Evolutionary conservation across 2,329 filamentous ascomycete species (phyloP), one percentile per base, ranked within the genome.

Genomic region (Karstenula rhodostoma): DNA sequence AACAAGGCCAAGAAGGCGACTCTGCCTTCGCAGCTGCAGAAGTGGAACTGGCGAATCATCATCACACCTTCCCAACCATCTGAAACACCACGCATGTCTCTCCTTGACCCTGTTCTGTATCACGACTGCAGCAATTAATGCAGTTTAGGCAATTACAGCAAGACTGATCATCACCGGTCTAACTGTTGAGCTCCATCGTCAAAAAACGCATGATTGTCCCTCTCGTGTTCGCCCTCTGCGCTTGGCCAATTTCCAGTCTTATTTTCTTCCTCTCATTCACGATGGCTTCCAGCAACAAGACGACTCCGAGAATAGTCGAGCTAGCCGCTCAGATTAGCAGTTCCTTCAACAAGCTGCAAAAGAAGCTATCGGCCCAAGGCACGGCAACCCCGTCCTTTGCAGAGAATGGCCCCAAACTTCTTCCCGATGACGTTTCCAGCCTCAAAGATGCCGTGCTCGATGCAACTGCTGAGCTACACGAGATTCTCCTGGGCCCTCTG

Each of bases 381-480:
- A n/a, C 29, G 42, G 25, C 63, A 4, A 61, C 43, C 42, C 63
- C 63, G 33, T 65, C 63, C 0, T 65, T 65, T 57, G 56, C 42
- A n/a, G 63, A 65, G 52, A 46, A 59, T 32, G 25, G 43, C 22
- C 56, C 58, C n/a, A 47, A 50, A 15, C 8, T 6, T 15, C 35
- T 57, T 13, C 63, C 63, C 2, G 44, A 40, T 5, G 37, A 63
- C 33, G 58, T 63, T 32, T 54, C 60, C 32, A 23, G 29, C 32
- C 52, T 61, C 13, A 59, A 57, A 44, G 60, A 65, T 61, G 35
- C 58, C 3, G 47, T 63, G 1, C 63, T 65, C 15, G 60, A 65
- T 59, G 60, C 63, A 19, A 57, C 63, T 57, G 60, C 63, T 49
- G 63, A 65, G 40, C 60, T 65, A 2, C 63, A 65, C 27, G 63